Percentiles rank a stretch among this genome's conserved stretches.
phyloP scores from a whole-genome alignment of 345 rosid species.

The Moringa oleifera region DNA sequence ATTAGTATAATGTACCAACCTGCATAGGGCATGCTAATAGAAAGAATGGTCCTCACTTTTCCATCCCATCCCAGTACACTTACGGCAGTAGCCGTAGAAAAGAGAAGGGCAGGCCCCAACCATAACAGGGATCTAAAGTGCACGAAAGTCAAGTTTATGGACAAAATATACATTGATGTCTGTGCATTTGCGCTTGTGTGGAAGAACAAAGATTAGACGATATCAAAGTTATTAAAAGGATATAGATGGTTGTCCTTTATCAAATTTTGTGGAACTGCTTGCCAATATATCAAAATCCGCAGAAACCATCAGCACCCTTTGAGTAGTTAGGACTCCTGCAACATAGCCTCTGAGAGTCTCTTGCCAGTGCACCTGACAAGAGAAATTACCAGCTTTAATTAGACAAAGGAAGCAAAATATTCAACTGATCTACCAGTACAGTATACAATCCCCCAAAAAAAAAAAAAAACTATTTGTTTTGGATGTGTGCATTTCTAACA shows the following conservation, averaged over 20 bases:
- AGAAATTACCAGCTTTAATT: slow-evolving; percentile 4
- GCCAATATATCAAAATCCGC: slow-evolving; percentile 86
- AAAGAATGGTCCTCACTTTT: slow-evolving; percentile 75
- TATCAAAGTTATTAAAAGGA: slow-evolving; percentile 35
- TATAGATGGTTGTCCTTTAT: slow-evolving; percentile 95
- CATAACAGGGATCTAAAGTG: slow-evolving; percentile 93
- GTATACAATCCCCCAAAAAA: too few relatives aligned
- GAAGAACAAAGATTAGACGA: not conserved
- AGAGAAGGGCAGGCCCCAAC: slow-evolving; percentile 97
- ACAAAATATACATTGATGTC: slow-evolving; percentile 14
- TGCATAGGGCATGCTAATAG: slow-evolving; percentile 82
- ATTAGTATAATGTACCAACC: slow-evolving; percentile 38
- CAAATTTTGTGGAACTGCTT: slow-evolving; percentile 73
- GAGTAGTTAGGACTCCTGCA: slow-evolving; percentile 89
- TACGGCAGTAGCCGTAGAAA: slow-evolving; percentile 81
- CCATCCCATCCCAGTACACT: slow-evolving; percentile 98
- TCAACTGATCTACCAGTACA: not conserved
- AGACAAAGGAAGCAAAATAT: not conserved
- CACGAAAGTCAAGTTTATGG: slow-evolving; percentile 45
- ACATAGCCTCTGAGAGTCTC: slow-evolving; percentile 86
- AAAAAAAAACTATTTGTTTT: too few relatives aligned
- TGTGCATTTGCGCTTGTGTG: slow-evolving; percentile 2
- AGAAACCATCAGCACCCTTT: slow-evolving; percentile 88
- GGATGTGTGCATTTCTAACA: too few relatives aligned
- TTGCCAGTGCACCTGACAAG: slow-evolving; percentile 88